Percentiles rank a stretch among this genome's conserved stretches.
Conservation (phyloP, 1,284 basidiomycete genomes). For the Ganoderma lucidum region DNA sequence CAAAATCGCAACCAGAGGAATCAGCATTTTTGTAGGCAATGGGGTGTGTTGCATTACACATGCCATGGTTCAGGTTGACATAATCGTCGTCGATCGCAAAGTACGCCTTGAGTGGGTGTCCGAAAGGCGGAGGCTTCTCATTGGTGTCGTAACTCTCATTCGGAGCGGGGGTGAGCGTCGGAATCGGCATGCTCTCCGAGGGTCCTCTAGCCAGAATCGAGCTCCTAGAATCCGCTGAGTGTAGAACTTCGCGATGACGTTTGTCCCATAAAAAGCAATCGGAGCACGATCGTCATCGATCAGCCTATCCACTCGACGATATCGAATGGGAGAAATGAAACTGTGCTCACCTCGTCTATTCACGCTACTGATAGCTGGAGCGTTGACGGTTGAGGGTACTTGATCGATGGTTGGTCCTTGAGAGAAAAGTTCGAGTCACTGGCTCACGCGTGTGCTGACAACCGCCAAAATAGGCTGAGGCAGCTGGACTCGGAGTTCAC, state of each 20-base stretch:
- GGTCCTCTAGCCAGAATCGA: not conserved
- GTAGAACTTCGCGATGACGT: not conserved
- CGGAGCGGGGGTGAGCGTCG: constrained; percentile 13
- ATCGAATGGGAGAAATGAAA: not conserved
- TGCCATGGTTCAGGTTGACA: constrained; percentile 73
- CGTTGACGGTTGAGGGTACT: not conserved
- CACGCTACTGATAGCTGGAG: not conserved
- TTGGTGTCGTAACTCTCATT: constrained; percentile 38
- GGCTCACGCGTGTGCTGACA: not conserved
- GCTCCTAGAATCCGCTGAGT: not conserved
- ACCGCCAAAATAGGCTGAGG: not conserved
- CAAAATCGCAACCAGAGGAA: not conserved
- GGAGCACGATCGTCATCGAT: constrained; percentile 4
- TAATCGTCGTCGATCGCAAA: constrained; percentile 68
- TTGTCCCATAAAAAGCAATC: not conserved
- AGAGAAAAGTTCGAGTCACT: not conserved
- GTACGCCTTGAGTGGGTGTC: constrained; percentile 62
- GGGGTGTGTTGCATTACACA: constrained; percentile 20
- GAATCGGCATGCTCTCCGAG: constrained; percentile 8
- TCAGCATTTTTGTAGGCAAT: not conserved
- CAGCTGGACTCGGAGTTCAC: not conserved
- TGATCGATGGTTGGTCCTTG: not conserved
- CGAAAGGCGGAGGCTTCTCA: constrained; percentile 57
- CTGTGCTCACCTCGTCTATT: not conserved
- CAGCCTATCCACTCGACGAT: not conserved